Evolutionary conservation across 2,329 filamentous ascomycete species (phyloP), one percentile per base, ranked within the genome.

Genomic region (Leptosphaerulina australis): DNA sequence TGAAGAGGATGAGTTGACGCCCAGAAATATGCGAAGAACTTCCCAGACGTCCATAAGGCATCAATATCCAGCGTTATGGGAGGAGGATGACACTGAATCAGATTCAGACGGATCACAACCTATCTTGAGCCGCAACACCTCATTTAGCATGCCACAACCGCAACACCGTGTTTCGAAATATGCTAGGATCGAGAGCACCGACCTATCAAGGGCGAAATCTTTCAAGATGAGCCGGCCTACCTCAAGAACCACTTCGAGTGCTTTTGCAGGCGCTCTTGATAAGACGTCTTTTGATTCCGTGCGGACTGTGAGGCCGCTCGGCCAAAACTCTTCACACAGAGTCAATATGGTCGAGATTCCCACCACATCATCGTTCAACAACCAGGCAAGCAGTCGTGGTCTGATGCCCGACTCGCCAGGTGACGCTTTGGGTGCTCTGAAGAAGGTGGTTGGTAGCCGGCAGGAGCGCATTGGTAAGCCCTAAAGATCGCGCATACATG

Each of bases 51-150:
- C 70, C 22, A 43, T 66, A 17, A 58, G 64, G 44, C 57, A 56
- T 3, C 73, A 75, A 38, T 79, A 79, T 54, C 77, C 77, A 17
- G 75, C 70, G 6, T 57, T 79, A 1, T 79, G 76, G 70, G 67
- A 70, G 40, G 73, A 73, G 15, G 72, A 70, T 39, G 76, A 70
- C 36, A 73, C 62, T 31, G 70, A 73, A 17, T 69, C 70, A 14
- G 72, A 73, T 24, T 63, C 68, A 2, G 70, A 72, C 3, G 70
- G 72, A 36, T 55, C 62, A 4, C 62, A 63, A 12, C 58, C 61
- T 5, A 60, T 61, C 2, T 55, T 69, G 17, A 73, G 71, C 48
- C 68, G 70, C 9, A 71, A 71, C 33, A 55, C 67, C 4, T 74
- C 72, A 0, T 73, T 73, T 50, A 66, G 51, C 25, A 59, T 73